Percentiles rank a stretch among this genome's conserved stretches.
Conservation (phyloP, 352 stramenopile species). For the Pythium folliculosum region DNA sequence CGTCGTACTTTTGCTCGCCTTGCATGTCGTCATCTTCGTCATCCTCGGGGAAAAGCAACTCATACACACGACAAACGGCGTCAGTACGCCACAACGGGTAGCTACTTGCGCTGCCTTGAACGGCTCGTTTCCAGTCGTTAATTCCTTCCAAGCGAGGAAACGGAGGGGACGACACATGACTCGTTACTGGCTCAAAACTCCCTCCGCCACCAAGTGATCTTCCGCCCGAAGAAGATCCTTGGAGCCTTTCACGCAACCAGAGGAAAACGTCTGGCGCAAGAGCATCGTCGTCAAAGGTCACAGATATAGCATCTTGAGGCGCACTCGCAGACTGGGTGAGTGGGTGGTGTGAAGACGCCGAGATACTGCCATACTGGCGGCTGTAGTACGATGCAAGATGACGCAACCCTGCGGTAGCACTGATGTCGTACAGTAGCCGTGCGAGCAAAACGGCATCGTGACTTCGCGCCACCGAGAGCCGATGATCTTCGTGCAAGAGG, state of each 20-base stretch:
- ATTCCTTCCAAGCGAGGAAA: slow-evolving; percentile 21
- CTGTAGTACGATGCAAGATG: slow-evolving; percentile 55
- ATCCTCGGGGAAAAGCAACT: slow-evolving; percentile 16
- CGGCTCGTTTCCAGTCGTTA: slow-evolving; percentile 16
- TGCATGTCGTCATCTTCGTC: slow-evolving; percentile 17
- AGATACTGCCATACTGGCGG: slow-evolving; percentile 3
- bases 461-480: slow-evolving; percentile 36
- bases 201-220: background rate
- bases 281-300: slow-evolving; percentile 23
- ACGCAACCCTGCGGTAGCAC: slow-evolving; percentile 32
- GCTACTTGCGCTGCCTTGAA: background rate
- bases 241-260: slow-evolving; percentile 46
- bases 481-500: slow-evolving; percentile 71
- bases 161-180: background rate
- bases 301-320: slow-evolving; percentile 1
- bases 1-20: slow-evolving; percentile 1
- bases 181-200: slow-evolving; percentile 20
- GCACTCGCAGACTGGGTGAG: background rate
- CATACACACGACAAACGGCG: slow-evolving; percentile 23
- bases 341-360: background rate
- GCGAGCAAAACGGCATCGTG: slow-evolving; percentile 26
- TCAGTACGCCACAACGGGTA: slow-evolving; percentile 27
- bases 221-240: slow-evolving; percentile 9
- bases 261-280: slow-evolving; percentile 48
- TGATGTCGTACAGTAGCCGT: slow-evolving; percentile 39